Conservation (phyloP, 2,329 filamentous ascomycete genomes). For the Xylariales sp. region DNA sequence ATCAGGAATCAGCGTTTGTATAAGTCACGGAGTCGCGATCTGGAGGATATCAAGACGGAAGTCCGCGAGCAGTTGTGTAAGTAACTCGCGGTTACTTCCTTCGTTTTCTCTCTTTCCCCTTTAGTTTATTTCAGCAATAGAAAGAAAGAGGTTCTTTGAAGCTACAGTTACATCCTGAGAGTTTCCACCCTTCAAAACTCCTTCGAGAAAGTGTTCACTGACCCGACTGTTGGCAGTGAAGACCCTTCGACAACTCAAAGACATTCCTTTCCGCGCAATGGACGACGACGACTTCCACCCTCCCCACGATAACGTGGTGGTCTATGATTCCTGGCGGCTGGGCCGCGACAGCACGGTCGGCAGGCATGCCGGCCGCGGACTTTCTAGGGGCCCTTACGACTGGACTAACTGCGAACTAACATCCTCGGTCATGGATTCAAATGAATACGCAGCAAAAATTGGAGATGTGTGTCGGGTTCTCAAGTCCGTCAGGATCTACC, state of each 20-base stretch:
- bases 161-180: no score
- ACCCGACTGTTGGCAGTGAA: constrained; percentile 11
- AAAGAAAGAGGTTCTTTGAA: neutral
- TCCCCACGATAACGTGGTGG: constrained; percentile 35
- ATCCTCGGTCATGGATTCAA: constrained; percentile 39
- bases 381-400: constrained; percentile 12
- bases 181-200: neutral
- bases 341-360: constrained; percentile 33
- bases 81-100: neutral
- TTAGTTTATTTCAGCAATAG: neutral
- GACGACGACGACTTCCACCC: constrained; percentile 34
- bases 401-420: constrained; percentile 43
- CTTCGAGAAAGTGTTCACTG: neutral
- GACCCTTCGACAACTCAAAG: constrained; percentile 7
- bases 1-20: constrained; percentile 10
- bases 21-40: neutral
- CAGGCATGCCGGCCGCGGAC: neutral
- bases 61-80: constrained; percentile 14
- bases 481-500: constrained; percentile 37
- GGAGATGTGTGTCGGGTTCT: constrained; percentile 40
- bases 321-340: constrained; percentile 44
- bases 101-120: neutral
- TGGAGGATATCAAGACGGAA: neutral
- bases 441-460: constrained; percentile 36
- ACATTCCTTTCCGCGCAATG: constrained; percentile 29